Evolutionary conservation across 495 filamentous ascomycete species (phyloP).

Genomic region (Talaromyces adpressus): DNA sequence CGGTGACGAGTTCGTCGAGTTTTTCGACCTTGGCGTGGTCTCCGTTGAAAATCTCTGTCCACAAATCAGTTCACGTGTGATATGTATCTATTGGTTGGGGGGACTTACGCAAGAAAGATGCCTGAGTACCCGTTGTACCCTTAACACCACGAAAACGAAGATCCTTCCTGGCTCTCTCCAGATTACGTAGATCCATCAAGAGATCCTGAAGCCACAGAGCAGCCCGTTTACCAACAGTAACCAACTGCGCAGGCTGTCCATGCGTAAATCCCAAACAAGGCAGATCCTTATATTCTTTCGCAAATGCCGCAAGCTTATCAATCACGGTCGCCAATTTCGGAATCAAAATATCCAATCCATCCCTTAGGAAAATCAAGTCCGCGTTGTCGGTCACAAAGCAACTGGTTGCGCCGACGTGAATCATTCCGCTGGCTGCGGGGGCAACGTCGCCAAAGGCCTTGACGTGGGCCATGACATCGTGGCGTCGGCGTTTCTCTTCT

Average conservation of each 20-base stretch:
- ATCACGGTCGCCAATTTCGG: constrained; percentile 84
- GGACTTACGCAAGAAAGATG: constrained; percentile 55
- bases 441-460: constrained; percentile 66
- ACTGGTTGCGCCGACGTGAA: constrained; percentile 58
- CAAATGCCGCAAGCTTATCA: constrained; percentile 70
- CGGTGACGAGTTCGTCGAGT: constrained; percentile 53
- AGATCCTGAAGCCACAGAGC: constrained; percentile 85
- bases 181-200: constrained; percentile 75
- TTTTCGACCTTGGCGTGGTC: constrained; percentile 58
- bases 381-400: constrained; percentile 79
- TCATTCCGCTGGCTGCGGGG: constrained; percentile 79
- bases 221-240: constrained; percentile 77
- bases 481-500: constrained; percentile 72
- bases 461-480: constrained; percentile 69
- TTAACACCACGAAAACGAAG: constrained; percentile 81
- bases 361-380: constrained; percentile 76
- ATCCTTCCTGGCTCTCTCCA: constrained; percentile 65
- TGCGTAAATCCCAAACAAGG: constrained; percentile 76
- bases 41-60: constrained; percentile 64
- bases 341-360: constrained; percentile 68
- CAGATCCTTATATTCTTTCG: constrained; percentile 60
- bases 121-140: constrained; percentile 73
- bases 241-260: constrained; percentile 69
- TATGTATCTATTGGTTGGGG: neutral
- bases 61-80: neutral